Conservation (phyloP, 2,329 filamentous ascomycete species). For the Colletotrichum incanum region DNA sequence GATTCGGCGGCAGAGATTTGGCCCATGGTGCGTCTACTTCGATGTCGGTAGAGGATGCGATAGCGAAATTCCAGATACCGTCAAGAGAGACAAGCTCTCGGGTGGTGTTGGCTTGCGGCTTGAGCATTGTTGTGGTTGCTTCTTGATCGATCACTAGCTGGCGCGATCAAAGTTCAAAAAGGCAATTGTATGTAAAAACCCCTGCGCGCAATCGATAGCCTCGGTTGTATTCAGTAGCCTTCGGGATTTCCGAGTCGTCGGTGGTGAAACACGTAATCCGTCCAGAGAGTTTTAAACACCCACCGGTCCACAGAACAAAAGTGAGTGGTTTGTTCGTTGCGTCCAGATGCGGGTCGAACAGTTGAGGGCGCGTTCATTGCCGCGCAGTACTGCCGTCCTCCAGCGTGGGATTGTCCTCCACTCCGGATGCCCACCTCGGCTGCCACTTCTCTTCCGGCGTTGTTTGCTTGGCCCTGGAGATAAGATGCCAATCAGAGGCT, state of each 20-base stretch:
- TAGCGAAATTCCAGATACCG: slow-evolving; percentile 48
- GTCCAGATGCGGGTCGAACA: neutral
- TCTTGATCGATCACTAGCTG: neutral
- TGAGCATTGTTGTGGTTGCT: slow-evolving; percentile 36
- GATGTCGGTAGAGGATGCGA: slow-evolving; percentile 33
- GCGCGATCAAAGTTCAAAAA: neutral
- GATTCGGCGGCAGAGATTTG: slow-evolving; percentile 47
- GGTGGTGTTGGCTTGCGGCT: slow-evolving; percentile 43
- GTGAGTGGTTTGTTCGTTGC: neutral
- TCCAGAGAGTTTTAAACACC: neutral
- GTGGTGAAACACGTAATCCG: neutral
- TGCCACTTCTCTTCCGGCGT: neutral
- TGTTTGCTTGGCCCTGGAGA: neutral
- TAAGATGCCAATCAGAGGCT: neutral
- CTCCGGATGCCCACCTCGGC: neutral
- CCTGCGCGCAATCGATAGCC: neutral
- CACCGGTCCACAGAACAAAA: neutral
- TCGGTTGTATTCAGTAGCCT: neutral
- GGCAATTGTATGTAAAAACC: neutral
- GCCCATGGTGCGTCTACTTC: slow-evolving; percentile 41
- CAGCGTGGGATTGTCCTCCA: neutral
- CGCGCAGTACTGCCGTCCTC: neutral
- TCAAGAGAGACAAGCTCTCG: slow-evolving; percentile 45
- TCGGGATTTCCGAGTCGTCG: neutral
- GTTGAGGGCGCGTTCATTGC: neutral